phyloP scores from a whole-genome alignment of 2,329 filamentous ascomycete genomes.

The Cercospora canescens region DNA sequence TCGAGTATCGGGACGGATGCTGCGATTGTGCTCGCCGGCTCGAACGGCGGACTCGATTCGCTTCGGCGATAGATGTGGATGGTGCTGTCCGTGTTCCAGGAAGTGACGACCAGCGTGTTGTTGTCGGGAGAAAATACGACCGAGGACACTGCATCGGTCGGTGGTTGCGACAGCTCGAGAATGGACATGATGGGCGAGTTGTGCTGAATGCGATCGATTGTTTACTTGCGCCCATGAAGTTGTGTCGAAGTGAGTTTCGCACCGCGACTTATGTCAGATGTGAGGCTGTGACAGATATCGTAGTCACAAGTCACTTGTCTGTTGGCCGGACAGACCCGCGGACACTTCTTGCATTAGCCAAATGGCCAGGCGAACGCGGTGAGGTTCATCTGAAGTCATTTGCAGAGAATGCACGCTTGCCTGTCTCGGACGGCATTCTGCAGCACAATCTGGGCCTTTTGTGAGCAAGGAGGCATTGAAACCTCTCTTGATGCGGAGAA shows the following conservation, averaged over 20 bases:
- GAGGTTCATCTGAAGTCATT: too few relatives aligned
- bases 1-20: conserved; percentile 79
- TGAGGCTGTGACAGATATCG: not conserved
- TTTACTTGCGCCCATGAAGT: not conserved
- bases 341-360: too few relatives aligned
- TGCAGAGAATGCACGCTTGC: too few relatives aligned
- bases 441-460: too few relatives aligned
- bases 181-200: conserved; percentile 12
- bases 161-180: conserved; percentile 72
- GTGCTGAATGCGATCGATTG: conserved; percentile 1
- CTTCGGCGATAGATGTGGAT: conserved; percentile 71
- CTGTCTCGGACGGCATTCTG: too few relatives aligned
- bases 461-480: too few relatives aligned
- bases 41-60: conserved; percentile 45
- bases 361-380: too few relatives aligned
- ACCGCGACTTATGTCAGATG: not conserved
- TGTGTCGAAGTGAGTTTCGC: not conserved
- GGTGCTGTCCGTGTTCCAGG: conserved; percentile 76
- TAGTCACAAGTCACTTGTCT: not conserved
- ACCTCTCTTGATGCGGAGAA: too few relatives aligned
- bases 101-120: conserved; percentile 79
- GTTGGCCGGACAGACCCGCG: too few relatives aligned
- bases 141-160: conserved; percentile 82
- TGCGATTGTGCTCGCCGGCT: not conserved
- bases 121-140: conserved; percentile 83